Evolutionary conservation across 768 basidiomycete genomes (phyloP), one percentile per base, ranked within the genome.

Genomic region (Serendipita vermifera): DNA sequence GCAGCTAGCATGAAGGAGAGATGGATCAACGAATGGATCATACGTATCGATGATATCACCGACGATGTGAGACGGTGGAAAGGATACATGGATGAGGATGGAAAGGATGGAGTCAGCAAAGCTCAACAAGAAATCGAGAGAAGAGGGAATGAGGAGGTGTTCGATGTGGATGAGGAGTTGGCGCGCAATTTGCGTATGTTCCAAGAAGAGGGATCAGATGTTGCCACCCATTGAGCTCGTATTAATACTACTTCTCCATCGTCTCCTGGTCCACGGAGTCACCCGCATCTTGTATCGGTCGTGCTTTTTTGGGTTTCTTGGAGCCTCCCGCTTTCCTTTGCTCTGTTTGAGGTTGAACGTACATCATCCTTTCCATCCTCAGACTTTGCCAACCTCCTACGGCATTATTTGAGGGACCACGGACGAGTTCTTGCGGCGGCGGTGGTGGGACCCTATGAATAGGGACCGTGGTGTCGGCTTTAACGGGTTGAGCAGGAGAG

Each of bases 1-100:
- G 26, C 46, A 27, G 46, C 9, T 22, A 31, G 32, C 27, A n/a
- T 20, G 46, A 29, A 24, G 2, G 27, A 51, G 29, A 4, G 9
- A 7, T 51, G 46, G 46, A 51, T 51, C 17, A n/a, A 51, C 7
- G 46, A 51, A 29, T 51, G 46, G 46, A 51, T 51, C 27, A 15
- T 22, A 1, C 22, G 27, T 26, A 51, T 51, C 3, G 9, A 51
- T 15, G 46, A 51, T 51, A 51, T 51, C 29, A 51, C 46, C 5
- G 46, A 51, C 9, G 46, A 51, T n/a, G 46, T 51, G 20, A 51
- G 46, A 29, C 24, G 46, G n/a, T 51, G 46, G 46, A 51, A 51
- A n/a, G 11, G 20, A 3, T 51, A 51, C 29, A 20, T 51, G n/a
- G 46, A 51, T n/a, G 46, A 15, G 27, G 46, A 29, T 26, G 15